These are phyloP conservation scores for Leptosphaerulina australis DNA, from an alignment of 2,329 filamentous ascomycete genomes.

Conservation along the genomic window DNA sequence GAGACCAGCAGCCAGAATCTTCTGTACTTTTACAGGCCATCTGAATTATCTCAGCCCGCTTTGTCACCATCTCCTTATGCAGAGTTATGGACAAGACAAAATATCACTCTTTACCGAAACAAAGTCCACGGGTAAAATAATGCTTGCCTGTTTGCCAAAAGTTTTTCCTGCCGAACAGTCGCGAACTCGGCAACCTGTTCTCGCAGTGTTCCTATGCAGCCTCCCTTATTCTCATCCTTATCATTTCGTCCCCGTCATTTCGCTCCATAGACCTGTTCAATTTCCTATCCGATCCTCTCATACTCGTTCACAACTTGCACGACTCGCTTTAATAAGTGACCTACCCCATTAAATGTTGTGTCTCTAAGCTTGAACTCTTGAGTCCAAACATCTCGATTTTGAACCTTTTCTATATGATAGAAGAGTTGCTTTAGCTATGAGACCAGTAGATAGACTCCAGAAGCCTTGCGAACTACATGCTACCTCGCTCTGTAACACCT, in stretches of 20 bases:
- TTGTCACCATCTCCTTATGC: conserved; percentile 27
- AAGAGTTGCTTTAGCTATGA: too few relatives aligned
- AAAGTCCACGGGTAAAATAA: conserved; percentile 50
- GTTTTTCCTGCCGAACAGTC: conserved; percentile 35
- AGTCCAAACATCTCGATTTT: too few relatives aligned
- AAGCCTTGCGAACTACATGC: too few relatives aligned
- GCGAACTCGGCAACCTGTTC: conserved; percentile 45
- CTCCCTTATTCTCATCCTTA: conserved; percentile 32
- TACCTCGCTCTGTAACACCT: too few relatives aligned
- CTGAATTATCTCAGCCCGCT: conserved; percentile 43
- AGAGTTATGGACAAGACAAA: conserved; percentile 34
- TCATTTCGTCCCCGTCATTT: conserved; percentile 42
- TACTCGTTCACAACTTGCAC: conserved; percentile 46
- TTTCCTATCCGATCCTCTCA: conserved; percentile 41
- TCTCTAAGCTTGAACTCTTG: too few relatives aligned
- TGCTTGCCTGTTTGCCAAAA: conserved; percentile 46
- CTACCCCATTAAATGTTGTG: too few relatives aligned
- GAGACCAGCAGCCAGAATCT: not conserved
- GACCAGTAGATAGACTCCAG: too few relatives aligned
- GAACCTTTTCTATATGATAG: too few relatives aligned
- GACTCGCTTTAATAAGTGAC: conserved; percentile 44
- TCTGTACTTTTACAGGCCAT: conserved; percentile 18
- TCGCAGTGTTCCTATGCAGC: conserved; percentile 36
- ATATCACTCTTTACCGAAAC: conserved; percentile 44
- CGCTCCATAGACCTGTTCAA: conserved; percentile 46